Conservation (phyloP, 805 yeast species). For the Priceomyces melissophilus region DNA sequence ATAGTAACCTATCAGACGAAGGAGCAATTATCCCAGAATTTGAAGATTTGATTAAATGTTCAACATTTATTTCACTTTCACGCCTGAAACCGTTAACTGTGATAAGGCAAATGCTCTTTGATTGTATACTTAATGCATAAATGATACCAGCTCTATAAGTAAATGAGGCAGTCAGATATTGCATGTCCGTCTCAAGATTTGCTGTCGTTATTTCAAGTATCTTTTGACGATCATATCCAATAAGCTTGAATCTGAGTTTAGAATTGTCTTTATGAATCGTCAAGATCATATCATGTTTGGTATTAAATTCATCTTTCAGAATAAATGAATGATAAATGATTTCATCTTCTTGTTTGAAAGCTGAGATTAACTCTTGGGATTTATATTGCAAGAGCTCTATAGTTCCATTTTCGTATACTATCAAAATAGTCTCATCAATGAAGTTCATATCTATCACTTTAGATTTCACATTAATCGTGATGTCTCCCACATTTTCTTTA, state of each 20-base stretch:
- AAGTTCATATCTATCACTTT: constrained; percentile 18
- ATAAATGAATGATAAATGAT: constrained; percentile 27
- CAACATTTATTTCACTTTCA: constrained; percentile 11
- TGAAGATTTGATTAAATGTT: neutral
- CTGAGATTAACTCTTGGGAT: constrained; percentile 4
- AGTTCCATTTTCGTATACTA: constrained; percentile 17
- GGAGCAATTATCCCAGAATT: constrained; percentile 20
- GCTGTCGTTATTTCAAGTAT: constrained; percentile 21
- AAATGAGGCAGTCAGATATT: constrained; percentile 9
- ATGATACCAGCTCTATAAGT: constrained; percentile 24
- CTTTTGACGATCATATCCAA: constrained; percentile 19
- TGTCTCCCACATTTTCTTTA: constrained; percentile 8
- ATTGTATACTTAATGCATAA: constrained; percentile 19
- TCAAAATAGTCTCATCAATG: constrained; percentile 23
- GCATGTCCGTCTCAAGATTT: constrained; percentile 1
- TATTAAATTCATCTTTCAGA: constrained; percentile 15
- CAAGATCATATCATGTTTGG: constrained; percentile 11
- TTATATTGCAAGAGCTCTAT: constrained; percentile 9
- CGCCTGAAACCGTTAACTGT: constrained; percentile 22
- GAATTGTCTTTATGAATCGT: constrained; percentile 7
- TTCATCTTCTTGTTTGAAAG: constrained; percentile 18
- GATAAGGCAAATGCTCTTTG: constrained; percentile 16
- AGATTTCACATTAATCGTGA: constrained; percentile 6
- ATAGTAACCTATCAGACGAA: constrained; percentile 44
- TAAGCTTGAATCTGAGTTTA: constrained; percentile 19